A percentile compares a stretch with the other conserved stretches of the same genome.
These are phyloP conservation scores for Tripterygium wilfordii DNA, from an alignment of 177 flowering plant genomes.

Conservation along the genomic window DNA sequence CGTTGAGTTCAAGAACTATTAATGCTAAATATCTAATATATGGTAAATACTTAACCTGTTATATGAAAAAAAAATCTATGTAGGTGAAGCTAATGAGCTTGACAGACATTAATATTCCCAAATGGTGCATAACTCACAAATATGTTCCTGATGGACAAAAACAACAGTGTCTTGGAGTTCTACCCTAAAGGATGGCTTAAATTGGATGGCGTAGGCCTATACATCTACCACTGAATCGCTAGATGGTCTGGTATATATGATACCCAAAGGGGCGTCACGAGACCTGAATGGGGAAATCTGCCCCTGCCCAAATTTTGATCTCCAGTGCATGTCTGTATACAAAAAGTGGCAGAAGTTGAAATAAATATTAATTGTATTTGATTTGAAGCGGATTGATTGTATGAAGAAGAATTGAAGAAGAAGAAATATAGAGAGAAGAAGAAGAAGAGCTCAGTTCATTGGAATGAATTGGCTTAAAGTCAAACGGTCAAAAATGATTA, in stretches of 20 bases:
- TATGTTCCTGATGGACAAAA: slow-evolving; percentile 75
- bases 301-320: slow-evolving; percentile 42
- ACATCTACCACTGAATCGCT: slow-evolving; percentile 65
- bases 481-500: no score
- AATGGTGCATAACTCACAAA: slow-evolving; percentile 79
- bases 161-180: slow-evolving; percentile 86
- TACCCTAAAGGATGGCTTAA: slow-evolving; percentile 82
- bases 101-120: slow-evolving; percentile 65
- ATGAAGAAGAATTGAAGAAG: no score
- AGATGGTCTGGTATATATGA: slow-evolving; percentile 83
- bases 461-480: no score
- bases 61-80: not conserved
- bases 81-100: slow-evolving; percentile 71
- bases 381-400: no score
- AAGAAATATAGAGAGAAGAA: no score
- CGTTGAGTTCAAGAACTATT: no score
- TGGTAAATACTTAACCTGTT: not conserved
- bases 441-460: no score
- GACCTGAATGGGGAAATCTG: slow-evolving; percentile 54
- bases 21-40: no score
- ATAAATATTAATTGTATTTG: no score
- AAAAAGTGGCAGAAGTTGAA: slow-evolving; percentile 48
- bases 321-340: slow-evolving; percentile 51
- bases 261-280: slow-evolving; percentile 72
- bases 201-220: slow-evolving; percentile 76